Base-by-base conservation (phyloP, 192 early-diverging fungal species). In the Coemansia aciculifera region DNA sequence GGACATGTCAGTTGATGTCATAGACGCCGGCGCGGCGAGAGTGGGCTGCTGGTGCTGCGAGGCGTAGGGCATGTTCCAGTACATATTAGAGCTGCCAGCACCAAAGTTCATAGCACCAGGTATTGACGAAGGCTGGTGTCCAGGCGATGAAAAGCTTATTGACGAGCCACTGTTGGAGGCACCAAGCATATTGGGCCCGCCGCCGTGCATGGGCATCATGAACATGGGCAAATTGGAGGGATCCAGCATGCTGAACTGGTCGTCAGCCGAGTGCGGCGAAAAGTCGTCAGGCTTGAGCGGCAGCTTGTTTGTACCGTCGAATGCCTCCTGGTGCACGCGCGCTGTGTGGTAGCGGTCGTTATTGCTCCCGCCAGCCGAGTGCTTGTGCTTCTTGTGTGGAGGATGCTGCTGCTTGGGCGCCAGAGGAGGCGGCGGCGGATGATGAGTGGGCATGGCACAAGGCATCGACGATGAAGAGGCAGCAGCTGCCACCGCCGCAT, bases 271-370 rank as follows among this genome's bases (percentile, higher is more conserved):
- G n/a, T 56, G 54, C 19, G 71, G 67, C 54, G 63, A 66, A 5
- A 73, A 34, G 61, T 73, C 79, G 39, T 81, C 79, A 7, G 73
- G 74, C 74, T 81, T 81, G 29, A 81, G 63, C 23, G 79, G 79
- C 61, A 76, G 71, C 71, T 73, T 73, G 56, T 81, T 76, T n/a
- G 79, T 76, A 52, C 79, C 79, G 43, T 81, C 79, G 34, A 81
- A 81, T 12, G 79, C 74, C 54, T 75, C 79, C 36, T 81, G 74
- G 62, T 81, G 74, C 36, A 81, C 79, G 23, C 79, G 79, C 57
- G 79, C 79, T 21, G 64, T 62, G 46, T 66, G 63, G 63, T 62
- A 75, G 34, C 69, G 61, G 51, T 66, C 68, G 32, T 13, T n/a
- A 37, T 31, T 70, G 59, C 60, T 70, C 51, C 60, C 51, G 37